Base-by-base conservation (phyloP, 2,329 filamentous ascomycete species). In the Rhinocladiella mackenziei region DNA sequence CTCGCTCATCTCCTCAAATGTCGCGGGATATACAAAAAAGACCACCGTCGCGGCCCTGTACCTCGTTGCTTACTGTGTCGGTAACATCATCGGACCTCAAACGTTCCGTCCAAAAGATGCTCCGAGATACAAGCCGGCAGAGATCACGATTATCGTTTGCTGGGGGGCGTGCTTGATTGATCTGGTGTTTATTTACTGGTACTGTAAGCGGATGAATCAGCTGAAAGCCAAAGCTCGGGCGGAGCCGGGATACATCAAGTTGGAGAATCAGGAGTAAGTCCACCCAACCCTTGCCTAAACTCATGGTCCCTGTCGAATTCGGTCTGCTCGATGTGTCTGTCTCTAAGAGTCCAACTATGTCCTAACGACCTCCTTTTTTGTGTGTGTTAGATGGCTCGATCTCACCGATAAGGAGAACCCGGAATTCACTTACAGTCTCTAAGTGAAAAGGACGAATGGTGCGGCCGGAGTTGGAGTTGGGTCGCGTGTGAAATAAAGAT, bases 321-420 rank as follows among this genome's bases (percentile, higher is more conserved):
- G n/a, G n/a, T n/a, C n/a, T n/a, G n/a, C 10, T 13, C 37, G 17
- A 13, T 9, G 15, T 19, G 23, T 26, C 23, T 26, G 23, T 26
- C 23, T n/a, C n/a, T n/a, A n/a, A n/a, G n/a, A n/a, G n/a, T n/a
- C n/a, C n/a, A n/a, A n/a, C n/a, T n/a, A n/a, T n/a, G n/a, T n/a
- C n/a, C n/a, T n/a, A n/a, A n/a, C n/a, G n/a, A n/a, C n/a, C n/a
- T n/a, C n/a, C n/a, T n/a, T n/a, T n/a, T n/a, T n/a, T n/a, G n/a
- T n/a, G n/a, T n/a, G n/a, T n/a, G n/a, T n/a, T n/a, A 55, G 53
- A 23, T 58, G 77, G 64, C 66, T 78, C 44, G 80, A 85, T 58
- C 61, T 84, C 51, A 84, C 80, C 3, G 81, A 85, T 58, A 65
- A 70, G 43, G 81, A 85, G 67, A 85, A 83, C 48, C 66, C 70